phyloP scores from a whole-genome alignment of 2,329 filamentous ascomycete genomes.

The Diaporthe helianthi region DNA sequence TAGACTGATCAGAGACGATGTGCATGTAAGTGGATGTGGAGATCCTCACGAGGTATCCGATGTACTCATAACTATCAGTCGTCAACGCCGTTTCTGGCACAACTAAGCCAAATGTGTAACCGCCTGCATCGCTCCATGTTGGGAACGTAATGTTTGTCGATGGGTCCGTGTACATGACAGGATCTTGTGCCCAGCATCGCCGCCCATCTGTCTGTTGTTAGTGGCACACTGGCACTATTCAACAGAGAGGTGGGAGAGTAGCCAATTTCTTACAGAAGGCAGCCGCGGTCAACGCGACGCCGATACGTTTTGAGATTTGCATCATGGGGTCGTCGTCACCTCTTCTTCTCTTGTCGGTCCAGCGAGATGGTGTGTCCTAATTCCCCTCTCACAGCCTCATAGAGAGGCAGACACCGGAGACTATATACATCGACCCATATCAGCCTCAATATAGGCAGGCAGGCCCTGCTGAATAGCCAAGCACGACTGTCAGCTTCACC shows the following conservation, averaged over 20 bases:
- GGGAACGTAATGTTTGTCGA: conserved; percentile 60
- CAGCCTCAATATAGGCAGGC: background rate
- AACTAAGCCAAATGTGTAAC: conserved; percentile 33
- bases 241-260: too few species aligned
- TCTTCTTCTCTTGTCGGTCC: background rate
- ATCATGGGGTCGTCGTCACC: conserved; percentile 14
- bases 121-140: conserved; percentile 47
- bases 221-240: background rate
- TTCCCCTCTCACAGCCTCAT: background rate
- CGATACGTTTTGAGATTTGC: conserved; percentile 18
- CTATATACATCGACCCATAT: conserved; percentile 3
- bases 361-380: background rate
- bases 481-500: background rate
- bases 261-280: conserved; percentile 10
- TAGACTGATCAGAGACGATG: background rate
- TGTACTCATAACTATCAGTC: conserved; percentile 38
- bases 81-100: conserved; percentile 46
- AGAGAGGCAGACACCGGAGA: background rate
- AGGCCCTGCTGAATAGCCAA: background rate
- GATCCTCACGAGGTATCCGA: conserved; percentile 28
- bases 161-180: conserved; percentile 50
- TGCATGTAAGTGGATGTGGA: too few species aligned
- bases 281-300: conserved; percentile 26
- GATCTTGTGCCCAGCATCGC: conserved; percentile 36
- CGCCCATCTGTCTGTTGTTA: conserved; percentile 3